Conservation (phyloP, 2,329 filamentous ascomycete genomes). For the Penicillium sp. region DNA sequence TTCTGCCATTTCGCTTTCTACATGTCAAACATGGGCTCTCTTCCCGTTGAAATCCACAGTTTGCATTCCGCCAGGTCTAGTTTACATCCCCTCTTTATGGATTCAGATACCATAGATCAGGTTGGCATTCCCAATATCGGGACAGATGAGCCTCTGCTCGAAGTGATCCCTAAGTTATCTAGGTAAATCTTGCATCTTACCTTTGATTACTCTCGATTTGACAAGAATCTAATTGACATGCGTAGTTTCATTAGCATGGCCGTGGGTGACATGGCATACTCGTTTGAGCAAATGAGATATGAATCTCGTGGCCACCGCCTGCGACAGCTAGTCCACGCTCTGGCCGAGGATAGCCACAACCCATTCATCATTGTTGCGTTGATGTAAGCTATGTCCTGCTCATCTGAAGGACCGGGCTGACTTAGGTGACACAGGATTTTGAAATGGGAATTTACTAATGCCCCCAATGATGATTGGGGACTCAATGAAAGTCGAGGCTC, state of each 20-base stretch:
- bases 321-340: slow-evolving; percentile 34
- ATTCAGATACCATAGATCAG: slow-evolving; percentile 13
- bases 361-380: slow-evolving; percentile 45
- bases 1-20: not conserved
- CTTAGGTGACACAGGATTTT: slow-evolving; percentile 43
- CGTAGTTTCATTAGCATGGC: slow-evolving; percentile 38
- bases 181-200: slow-evolving; percentile 21
- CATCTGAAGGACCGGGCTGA: not conserved
- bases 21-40: not conserved
- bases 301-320: slow-evolving; percentile 36
- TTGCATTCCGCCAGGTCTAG: not conserved
- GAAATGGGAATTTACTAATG: slow-evolving; percentile 52
- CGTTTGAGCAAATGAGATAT: slow-evolving; percentile 44
- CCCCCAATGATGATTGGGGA: slow-evolving; percentile 51
- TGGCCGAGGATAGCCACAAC: slow-evolving; percentile 43
- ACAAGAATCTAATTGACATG: not conserved
- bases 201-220: not conserved
- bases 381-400: slow-evolving; percentile 40
- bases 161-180: slow-evolving; percentile 40
- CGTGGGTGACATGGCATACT: slow-evolving; percentile 39
- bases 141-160: slow-evolving; percentile 36
- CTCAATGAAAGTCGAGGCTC: slow-evolving; percentile 53
- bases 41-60: not conserved
- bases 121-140: slow-evolving; percentile 39
- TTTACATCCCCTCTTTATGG: slow-evolving; percentile 2